These are phyloP conservation scores for Bruguiera parviflora DNA, from an alignment of 345 rosid species.

Conservation along the genomic window DNA sequence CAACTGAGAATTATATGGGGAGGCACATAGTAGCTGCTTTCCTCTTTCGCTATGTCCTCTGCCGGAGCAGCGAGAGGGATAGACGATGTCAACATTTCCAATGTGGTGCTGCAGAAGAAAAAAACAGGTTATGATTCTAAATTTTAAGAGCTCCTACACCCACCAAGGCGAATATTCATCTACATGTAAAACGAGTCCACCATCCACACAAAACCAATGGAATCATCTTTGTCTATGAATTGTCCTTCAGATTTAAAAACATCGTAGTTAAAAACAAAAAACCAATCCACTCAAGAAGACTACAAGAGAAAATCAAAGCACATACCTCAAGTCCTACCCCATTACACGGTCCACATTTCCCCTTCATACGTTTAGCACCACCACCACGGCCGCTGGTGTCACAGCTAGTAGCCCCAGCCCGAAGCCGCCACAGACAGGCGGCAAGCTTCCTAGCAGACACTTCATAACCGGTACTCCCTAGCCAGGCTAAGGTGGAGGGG, in stretches of 20 bases:
- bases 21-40: background rate
- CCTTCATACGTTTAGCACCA: background rate
- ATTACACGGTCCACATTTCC: slow-evolving; percentile 17
- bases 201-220: background rate
- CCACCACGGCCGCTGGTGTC: too few species aligned
- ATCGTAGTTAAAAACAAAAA: too few species aligned
- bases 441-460: slow-evolving; percentile 43
- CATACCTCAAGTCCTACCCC: slow-evolving; percentile 18
- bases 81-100: background rate
- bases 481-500: too few species aligned
- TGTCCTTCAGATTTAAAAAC: too few species aligned
- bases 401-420: background rate
- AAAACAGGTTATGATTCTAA: background rate
- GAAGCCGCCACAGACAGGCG: slow-evolving; percentile 27
- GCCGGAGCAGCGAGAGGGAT: background rate
- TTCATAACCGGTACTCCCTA: background rate
- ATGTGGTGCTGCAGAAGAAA: background rate
- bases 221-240: too few species aligned
- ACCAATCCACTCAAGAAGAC: too few species aligned
- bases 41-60: background rate
- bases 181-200: background rate
- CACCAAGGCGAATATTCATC: too few species aligned
- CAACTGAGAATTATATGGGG: too few species aligned
- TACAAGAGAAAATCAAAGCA: background rate
- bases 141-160: background rate